Evolutionary conservation across 495 filamentous ascomycete genomes (phyloP).

Genomic region (Annulohypoxylon stygium): DNA sequence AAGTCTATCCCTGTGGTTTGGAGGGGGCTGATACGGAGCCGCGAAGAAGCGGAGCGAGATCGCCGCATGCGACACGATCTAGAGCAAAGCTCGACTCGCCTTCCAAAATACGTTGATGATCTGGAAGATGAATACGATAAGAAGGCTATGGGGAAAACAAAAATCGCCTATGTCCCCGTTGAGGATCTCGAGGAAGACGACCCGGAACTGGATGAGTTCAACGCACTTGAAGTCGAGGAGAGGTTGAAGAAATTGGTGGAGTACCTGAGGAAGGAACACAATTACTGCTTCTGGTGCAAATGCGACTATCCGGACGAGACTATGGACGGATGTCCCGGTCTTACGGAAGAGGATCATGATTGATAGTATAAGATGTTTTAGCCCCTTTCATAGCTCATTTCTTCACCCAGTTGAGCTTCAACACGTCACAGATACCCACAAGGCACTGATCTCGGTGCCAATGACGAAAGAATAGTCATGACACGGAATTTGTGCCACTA

Average conservation of each 20-base stretch:
- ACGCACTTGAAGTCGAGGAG: slow-evolving; percentile 73
- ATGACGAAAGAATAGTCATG: no score
- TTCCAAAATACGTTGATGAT: slow-evolving; percentile 65
- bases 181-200: slow-evolving; percentile 89
- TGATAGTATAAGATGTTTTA: slow-evolving; percentile 50
- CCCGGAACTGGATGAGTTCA: slow-evolving; percentile 85
- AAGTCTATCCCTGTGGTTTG: slow-evolving; percentile 82
- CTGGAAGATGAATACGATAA: slow-evolving; percentile 66
- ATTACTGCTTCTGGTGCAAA: slow-evolving; percentile 99
- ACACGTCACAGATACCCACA: no score
- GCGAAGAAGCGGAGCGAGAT: slow-evolving; percentile 78
- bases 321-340: slow-evolving; percentile 91
- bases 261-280: slow-evolving; percentile 75
- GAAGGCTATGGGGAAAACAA: slow-evolving; percentile 62
- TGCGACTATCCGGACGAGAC: slow-evolving; percentile 74
- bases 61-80: slow-evolving; percentile 76
- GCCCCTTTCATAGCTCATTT: not conserved
- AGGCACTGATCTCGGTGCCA: no score
- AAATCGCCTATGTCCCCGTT: slow-evolving; percentile 60
- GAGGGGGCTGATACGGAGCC: slow-evolving; percentile 75
- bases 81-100: slow-evolving; percentile 68
- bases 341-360: slow-evolving; percentile 93
- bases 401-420: no score
- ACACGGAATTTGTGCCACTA: no score
- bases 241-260: slow-evolving; percentile 72